phyloP scores from a whole-genome alignment of 441 rosid genomes.

The Rhodomyrtus psidioides region DNA sequence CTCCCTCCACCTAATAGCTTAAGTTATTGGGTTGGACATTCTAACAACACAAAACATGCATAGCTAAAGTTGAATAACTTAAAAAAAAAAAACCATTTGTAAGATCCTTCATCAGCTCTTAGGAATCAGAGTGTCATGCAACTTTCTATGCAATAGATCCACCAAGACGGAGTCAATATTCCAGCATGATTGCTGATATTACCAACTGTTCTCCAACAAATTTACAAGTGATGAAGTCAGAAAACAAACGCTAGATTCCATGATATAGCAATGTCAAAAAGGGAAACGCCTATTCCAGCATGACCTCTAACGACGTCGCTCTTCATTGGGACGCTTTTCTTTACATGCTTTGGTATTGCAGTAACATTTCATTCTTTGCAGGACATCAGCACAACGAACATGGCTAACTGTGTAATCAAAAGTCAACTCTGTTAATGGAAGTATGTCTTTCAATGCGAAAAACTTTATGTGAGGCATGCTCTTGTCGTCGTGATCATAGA shows the following conservation, averaged over 20 bases:
- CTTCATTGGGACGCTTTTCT: background rate
- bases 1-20: too few relatives aligned
- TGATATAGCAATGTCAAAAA: background rate
- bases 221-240: background rate
- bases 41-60: too few relatives aligned
- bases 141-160: background rate
- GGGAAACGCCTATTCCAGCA: background rate
- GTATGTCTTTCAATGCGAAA: background rate
- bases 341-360: background rate
- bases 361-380: background rate
- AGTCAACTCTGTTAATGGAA: slow-evolving; percentile 1
- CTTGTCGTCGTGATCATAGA: background rate
- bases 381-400: background rate
- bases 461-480: slow-evolving; percentile 7
- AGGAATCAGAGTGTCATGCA: background rate
- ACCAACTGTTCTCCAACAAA: background rate
- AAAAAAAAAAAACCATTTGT: background rate
- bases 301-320: background rate
- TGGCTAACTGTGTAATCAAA: background rate
- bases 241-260: background rate
- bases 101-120: background rate
- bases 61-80: too few relatives aligned
- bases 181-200: background rate
- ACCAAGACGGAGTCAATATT: background rate
- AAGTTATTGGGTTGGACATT: too few relatives aligned